Evolutionary conservation across 2,329 filamentous ascomycete genomes (phyloP), one percentile per base, ranked within the genome.

Genomic region (Pseudogymnoascus sp.): DNA sequence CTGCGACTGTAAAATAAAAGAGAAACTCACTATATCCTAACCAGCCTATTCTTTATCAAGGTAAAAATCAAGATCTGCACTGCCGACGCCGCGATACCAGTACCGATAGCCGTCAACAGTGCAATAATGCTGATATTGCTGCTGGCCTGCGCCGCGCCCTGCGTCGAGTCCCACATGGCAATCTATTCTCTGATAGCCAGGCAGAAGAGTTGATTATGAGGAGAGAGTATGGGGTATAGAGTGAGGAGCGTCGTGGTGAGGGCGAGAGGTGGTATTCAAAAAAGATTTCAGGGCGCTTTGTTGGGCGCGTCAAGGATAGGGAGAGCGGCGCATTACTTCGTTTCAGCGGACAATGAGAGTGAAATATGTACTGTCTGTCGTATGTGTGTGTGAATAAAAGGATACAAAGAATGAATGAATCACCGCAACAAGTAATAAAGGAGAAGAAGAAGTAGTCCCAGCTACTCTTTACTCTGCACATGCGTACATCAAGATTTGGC

Each of bases 11-110:
- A 39, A 11, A 67, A 63, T 68, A 63, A 7, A 16, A 39, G 11
- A 60, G 8, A 8, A 10, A 78, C 87, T 71, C 77, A 92, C 89
- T 93, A 96, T 66, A 96, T 96, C 66, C 91, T 83, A 1, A 86
- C 86, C 37, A 96, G 77, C 67, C 90, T 93, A 65, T 90, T 87
- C 68, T 91, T 86, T 45, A 96, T 77, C 1, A 95, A 70, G 5
- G 91, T 74, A 73, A 96, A 96, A n/a, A 89, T 71, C 10, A 87
- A 71, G 37, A 91, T 78, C 72, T 87, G 85, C 2, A 74, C 42
- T 11, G 66, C 71, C 67, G 73, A 74, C 62, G 73, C 68, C 16
- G 71, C 63, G 54, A 73, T 60, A 59, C 71, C 70, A 47, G 69
- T 66, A 18, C 68, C 70, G 64, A 74, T 64, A 18, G 73, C 73